Conservation (phyloP, 345 rosid species). For the Corchorus olitorius region DNA sequence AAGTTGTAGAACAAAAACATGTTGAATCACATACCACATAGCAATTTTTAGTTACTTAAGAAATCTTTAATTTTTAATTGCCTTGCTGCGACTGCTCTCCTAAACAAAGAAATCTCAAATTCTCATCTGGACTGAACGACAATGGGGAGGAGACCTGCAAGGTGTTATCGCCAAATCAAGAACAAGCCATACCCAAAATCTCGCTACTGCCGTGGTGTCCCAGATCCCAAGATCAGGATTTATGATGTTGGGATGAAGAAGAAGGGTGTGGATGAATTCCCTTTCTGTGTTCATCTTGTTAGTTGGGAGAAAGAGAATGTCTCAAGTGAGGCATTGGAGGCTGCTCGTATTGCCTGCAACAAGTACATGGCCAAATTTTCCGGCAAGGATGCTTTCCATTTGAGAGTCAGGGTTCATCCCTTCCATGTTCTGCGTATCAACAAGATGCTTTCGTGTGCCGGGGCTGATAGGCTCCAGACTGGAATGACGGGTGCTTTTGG, state of each 20-base stretch:
- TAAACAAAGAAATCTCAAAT: too few species aligned
- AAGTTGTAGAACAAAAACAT: too few species aligned
- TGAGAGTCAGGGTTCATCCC: constrained; percentile 61
- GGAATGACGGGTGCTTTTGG: constrained; percentile 71
- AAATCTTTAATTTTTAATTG: too few species aligned
- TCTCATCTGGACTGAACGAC: neutral
- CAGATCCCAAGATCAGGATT: constrained; percentile 62
- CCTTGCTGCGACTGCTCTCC: too few species aligned
- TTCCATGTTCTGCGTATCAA: constrained; percentile 61
- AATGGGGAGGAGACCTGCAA: constrained; percentile 31
- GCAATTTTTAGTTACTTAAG: too few species aligned
- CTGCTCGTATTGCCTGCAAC: constrained; percentile 72
- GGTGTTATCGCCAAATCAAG: constrained; percentile 58
- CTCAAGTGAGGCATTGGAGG: constrained; percentile 65
- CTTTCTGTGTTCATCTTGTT: constrained; percentile 66
- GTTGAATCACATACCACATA: too few species aligned
- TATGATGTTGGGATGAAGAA: constrained; percentile 72
- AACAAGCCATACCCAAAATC: constrained; percentile 70
- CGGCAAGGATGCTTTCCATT: constrained; percentile 64
- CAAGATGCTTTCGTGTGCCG: constrained; percentile 76
- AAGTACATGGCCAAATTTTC: constrained; percentile 63
- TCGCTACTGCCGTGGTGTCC: constrained; percentile 59
- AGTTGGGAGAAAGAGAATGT: constrained; percentile 73
- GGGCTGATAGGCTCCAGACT: constrained; percentile 70
- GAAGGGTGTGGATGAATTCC: constrained; percentile 64